Percentiles rank a stretch among this genome's conserved stretches.
These are phyloP conservation scores for Chrysochromulina parva DNA, from an alignment of 78 protist genomes.

Conservation along the genomic window DNA sequence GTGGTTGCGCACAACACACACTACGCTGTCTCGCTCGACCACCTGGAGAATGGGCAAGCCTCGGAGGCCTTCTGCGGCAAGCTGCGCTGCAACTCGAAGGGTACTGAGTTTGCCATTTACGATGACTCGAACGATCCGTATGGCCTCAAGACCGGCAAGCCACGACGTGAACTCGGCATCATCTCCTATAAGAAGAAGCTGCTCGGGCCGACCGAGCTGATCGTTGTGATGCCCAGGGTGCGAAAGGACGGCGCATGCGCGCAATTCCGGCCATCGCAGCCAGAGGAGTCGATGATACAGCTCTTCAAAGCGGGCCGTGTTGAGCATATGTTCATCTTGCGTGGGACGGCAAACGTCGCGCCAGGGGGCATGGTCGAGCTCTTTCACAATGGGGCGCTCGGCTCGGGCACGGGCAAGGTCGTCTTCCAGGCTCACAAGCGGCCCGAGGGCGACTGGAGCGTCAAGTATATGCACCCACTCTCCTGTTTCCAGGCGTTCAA, in stretches of 20 bases:
- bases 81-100: not conserved
- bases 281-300: not conserved
- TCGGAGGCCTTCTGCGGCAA: not conserved
- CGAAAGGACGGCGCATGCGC: slow-evolving; percentile 7
- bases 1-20: not conserved
- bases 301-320: not conserved
- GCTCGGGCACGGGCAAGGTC: not conserved
- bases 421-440: not conserved
- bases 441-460: not conserved
- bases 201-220: not conserved
- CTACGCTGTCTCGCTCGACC: not conserved
- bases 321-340: not conserved
- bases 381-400: not conserved
- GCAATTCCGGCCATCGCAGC: not conserved
- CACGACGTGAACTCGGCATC: not conserved
- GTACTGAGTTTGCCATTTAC: not conserved
- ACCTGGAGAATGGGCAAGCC: not conserved
- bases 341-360: not conserved
- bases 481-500: not conserved
- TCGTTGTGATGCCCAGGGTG: not conserved
- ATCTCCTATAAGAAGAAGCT: not conserved
- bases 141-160: not conserved
- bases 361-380: not conserved
- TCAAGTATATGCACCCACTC: not conserved
- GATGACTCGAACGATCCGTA: slow-evolving; percentile 4